Conservation (phyloP, 2,329 filamentous ascomycete species). For the Neopestalotiopsis clavispora region DNA sequence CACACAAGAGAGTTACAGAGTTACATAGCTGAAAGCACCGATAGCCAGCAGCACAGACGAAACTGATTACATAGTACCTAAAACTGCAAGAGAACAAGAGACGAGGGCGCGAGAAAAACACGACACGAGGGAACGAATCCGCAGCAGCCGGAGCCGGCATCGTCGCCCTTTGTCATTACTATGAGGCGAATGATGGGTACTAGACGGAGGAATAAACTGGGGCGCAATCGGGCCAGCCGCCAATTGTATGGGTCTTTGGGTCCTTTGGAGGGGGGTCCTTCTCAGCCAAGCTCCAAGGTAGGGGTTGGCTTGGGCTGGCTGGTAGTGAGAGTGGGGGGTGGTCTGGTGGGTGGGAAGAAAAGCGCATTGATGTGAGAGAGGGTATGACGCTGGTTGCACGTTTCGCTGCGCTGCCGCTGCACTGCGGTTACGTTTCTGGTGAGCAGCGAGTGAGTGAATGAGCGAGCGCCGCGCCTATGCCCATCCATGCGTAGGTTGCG, state of each 20-base stretch:
- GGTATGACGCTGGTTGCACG: slow-evolving; percentile 16
- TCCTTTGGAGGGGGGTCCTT: neutral
- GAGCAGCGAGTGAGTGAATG: too few relatives aligned
- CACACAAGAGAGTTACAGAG: neutral
- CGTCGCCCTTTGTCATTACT: slow-evolving; percentile 10
- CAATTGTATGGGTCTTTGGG: neutral
- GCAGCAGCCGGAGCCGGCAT: slow-evolving; percentile 12
- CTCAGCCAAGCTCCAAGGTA: neutral
- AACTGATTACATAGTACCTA: neutral
- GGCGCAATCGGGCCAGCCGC: slow-evolving; percentile 6
- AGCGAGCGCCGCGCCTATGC: neutral
- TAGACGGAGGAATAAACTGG: slow-evolving; percentile 7
- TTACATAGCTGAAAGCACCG: neutral
- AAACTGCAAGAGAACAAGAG: neutral
- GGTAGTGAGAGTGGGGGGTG: neutral
- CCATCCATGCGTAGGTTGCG: neutral
- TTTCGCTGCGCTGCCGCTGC: neutral
- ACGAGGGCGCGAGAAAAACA: neutral
- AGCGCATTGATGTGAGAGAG: neutral
- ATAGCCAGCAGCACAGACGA: neutral
- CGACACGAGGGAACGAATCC: neutral
- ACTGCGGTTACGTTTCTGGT: neutral
- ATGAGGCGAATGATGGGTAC: slow-evolving; percentile 12
- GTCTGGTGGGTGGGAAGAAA: neutral
- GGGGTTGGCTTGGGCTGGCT: neutral